Conservation (phyloP, 2,329 filamentous ascomycete species). For the Allantophomopsis cytisporea region DNA sequence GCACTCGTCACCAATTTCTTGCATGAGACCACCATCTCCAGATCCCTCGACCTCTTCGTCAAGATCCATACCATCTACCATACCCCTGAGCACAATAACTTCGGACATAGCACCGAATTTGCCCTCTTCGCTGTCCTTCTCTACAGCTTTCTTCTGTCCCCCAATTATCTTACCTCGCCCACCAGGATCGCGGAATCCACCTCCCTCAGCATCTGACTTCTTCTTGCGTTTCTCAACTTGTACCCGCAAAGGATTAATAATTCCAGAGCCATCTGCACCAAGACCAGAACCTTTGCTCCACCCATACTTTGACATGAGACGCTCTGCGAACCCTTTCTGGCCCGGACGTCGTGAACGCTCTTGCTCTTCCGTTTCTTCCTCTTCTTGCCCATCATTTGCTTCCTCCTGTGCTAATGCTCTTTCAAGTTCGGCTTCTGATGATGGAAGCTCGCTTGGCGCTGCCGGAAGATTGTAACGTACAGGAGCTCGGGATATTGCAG, state of each 20-base stretch:
- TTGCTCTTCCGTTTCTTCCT: slow-evolving; percentile 20
- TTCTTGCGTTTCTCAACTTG: slow-evolving; percentile 80
- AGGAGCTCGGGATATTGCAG: slow-evolving; percentile 62
- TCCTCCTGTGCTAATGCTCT: slow-evolving; percentile 24
- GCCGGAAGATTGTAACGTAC: slow-evolving; percentile 54
- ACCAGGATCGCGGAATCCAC: slow-evolving; percentile 58
- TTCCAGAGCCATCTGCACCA: slow-evolving; percentile 70
- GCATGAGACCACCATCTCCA: slow-evolving; percentile 54
- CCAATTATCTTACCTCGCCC: slow-evolving; percentile 71
- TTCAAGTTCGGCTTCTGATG: slow-evolving; percentile 36
- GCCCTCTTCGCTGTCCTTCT: slow-evolving; percentile 25
- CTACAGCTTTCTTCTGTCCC: slow-evolving; percentile 40
- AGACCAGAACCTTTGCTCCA: slow-evolving; percentile 83
- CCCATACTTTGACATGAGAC: slow-evolving; percentile 86
- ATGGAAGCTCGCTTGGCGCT: slow-evolving; percentile 34
- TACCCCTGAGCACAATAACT: slow-evolving; percentile 70
- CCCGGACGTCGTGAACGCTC: slow-evolving; percentile 55
- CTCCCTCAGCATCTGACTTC: slow-evolving; percentile 63
- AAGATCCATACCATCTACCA: slow-evolving; percentile 77
- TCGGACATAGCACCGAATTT: slow-evolving; percentile 65
- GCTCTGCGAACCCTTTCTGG: slow-evolving; percentile 72
- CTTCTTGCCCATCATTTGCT: slow-evolving; percentile 21
- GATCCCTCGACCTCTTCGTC: slow-evolving; percentile 58
- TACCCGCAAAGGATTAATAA: slow-evolving; percentile 70
- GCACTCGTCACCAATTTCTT: slow-evolving; percentile 94